These are phyloP conservation scores for Fusarium piperis DNA, from an alignment of 2,329 filamentous ascomycete species.

Conservation along the genomic window DNA sequence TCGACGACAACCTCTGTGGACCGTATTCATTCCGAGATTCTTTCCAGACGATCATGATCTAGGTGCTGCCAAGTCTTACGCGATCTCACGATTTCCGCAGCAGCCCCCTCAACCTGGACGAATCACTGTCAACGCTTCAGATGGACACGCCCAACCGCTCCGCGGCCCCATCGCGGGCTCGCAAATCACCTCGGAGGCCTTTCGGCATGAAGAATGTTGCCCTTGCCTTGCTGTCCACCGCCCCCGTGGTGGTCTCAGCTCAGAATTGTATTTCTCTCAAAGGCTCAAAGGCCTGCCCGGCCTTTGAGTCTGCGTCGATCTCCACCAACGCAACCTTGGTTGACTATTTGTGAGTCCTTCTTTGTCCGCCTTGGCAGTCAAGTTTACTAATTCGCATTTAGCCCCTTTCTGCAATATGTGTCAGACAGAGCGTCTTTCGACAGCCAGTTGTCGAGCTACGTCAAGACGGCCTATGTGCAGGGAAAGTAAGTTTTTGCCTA, in stretches of 20 bases:
- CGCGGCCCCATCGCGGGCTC: slow-evolving; percentile 1
- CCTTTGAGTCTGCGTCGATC: slow-evolving; percentile 77
- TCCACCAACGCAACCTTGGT: slow-evolving; percentile 69
- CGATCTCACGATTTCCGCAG: slow-evolving; percentile 11
- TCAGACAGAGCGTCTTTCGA: slow-evolving; percentile 83
- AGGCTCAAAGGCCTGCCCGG: slow-evolving; percentile 75
- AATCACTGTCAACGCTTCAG: slow-evolving; percentile 5
- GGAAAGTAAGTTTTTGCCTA: slow-evolving; percentile 70
- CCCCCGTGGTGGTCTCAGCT: slow-evolving; percentile 49
- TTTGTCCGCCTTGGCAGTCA: not conserved
- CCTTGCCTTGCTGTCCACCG: slow-evolving; percentile 40
- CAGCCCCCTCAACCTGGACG: slow-evolving; percentile 17
- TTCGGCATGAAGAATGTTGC: slow-evolving; percentile 32
- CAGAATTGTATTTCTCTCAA: slow-evolving; percentile 72
- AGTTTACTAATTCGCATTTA: slow-evolving; percentile 50
- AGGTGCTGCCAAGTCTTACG: slow-evolving; percentile 21
- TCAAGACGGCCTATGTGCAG: slow-evolving; percentile 78
- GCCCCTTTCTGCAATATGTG: slow-evolving; percentile 87
- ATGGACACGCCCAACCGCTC: slow-evolving; percentile 19
- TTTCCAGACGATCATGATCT: slow-evolving; percentile 36
- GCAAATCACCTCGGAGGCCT: slow-evolving; percentile 27
- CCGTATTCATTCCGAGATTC: slow-evolving; percentile 15
- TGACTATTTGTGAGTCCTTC: slow-evolving; percentile 69
- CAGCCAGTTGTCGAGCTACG: slow-evolving; percentile 74
- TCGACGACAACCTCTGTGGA: slow-evolving; percentile 15